Conservation (phyloP, 2,329 filamentous ascomycete genomes). For the Dendrostoma leiphaemia region DNA sequence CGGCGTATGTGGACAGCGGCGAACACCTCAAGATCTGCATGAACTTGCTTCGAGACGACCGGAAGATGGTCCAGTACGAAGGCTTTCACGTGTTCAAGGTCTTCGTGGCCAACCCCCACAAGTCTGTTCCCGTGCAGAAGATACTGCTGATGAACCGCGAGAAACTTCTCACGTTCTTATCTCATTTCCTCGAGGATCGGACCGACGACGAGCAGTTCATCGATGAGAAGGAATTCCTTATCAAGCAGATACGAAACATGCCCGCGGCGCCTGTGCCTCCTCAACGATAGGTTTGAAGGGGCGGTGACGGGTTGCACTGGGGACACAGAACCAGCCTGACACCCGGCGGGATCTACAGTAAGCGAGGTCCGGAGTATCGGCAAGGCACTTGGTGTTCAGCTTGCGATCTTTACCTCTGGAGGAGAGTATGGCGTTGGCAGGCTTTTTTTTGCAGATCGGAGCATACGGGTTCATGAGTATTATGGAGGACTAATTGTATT, state of each 20-base stretch:
- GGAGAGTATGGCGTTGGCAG: constrained; percentile 11
- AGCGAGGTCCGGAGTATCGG: not conserved
- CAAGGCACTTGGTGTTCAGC: not conserved
- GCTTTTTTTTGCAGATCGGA: not conserved
- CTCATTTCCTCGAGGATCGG: constrained; percentile 88
- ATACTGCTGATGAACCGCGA: constrained; percentile 96
- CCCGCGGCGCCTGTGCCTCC: constrained; percentile 55
- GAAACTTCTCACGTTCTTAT: constrained; percentile 82
- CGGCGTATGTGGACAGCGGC: constrained; percentile 88
- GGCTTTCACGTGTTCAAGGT: constrained; percentile 99
- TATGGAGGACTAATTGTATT: constrained; percentile 2
- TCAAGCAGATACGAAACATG: constrained; percentile 84
- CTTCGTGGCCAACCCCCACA: constrained; percentile 97
- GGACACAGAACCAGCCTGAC: constrained; percentile 10
- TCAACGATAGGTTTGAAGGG: constrained; percentile 35
- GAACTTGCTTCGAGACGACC: constrained; percentile 92
- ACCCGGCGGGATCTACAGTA: not conserved
- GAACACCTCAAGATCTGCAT: constrained; percentile 98
- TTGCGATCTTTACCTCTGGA: not conserved
- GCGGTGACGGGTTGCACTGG: not conserved
- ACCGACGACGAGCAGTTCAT: constrained; percentile 98
- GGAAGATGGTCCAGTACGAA: constrained; percentile 99
- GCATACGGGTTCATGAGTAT: not conserved
- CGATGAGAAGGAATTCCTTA: constrained; percentile 94
- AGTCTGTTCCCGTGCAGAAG: constrained; percentile 92